Evolutionary conservation across 2,329 filamentous ascomycete genomes (phyloP).

Genomic region (Ophiocordyceps camponoti-leonardi): DNA sequence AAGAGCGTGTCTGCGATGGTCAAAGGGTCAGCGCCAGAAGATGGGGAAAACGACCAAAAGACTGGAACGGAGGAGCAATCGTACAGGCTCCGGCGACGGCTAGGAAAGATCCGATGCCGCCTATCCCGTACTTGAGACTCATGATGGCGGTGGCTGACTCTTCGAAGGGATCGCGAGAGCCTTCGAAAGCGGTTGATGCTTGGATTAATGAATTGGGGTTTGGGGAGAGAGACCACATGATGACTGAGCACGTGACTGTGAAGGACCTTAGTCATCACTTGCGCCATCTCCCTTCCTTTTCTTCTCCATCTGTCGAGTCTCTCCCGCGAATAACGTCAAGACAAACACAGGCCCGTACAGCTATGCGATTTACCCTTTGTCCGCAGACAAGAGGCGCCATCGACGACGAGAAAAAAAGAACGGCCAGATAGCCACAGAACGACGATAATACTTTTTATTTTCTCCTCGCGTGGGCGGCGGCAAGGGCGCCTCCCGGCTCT

Average conservation of each 20-base stretch:
- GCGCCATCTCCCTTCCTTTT: too few species aligned
- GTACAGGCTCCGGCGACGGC: conserved; percentile 64
- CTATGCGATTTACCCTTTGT: too few species aligned
- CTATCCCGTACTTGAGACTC: conserved; percentile 56
- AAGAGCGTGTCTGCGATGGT: conserved; percentile 78
- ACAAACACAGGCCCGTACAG: too few species aligned
- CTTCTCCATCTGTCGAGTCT: too few species aligned
- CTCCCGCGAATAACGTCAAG: not conserved
- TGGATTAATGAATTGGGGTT: not conserved
- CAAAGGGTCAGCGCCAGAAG: conserved; percentile 3
- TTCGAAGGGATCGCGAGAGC: conserved; percentile 1
- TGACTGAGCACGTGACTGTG: not conserved
- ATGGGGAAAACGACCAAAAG: not conserved
- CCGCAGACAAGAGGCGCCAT: too few species aligned
- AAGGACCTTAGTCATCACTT: not conserved
- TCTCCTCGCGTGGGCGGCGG: not conserved
- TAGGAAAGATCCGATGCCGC: conserved; percentile 50
- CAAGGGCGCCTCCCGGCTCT: not conserved
- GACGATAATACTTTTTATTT: too few species aligned
- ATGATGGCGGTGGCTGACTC: conserved; percentile 26
- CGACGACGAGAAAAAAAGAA: too few species aligned
- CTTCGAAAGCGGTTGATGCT: not conserved
- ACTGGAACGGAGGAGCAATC: conserved; percentile 13
- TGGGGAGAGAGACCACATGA: not conserved
- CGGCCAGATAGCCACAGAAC: too few species aligned